A percentile compares a stretch with the other conserved stretches of the same genome.
phyloP scores from a whole-genome alignment of 1,284 basidiomycete genomes.

The Ganoderma meredithae region DNA sequence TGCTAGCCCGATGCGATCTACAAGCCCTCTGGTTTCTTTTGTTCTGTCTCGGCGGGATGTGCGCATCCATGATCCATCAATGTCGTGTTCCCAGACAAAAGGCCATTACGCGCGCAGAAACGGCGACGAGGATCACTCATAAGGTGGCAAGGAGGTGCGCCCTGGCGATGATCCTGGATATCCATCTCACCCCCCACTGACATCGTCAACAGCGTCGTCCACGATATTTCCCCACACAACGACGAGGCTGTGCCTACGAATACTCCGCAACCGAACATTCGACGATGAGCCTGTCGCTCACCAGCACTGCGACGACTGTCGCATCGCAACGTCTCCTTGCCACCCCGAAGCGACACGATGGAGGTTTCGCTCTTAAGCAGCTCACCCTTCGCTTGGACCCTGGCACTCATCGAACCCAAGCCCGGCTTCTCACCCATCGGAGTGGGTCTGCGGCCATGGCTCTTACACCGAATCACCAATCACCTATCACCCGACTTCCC shows the following conservation, averaged over 20 bases:
- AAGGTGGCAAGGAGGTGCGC: conserved; percentile 18
- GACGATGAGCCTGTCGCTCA: conserved; percentile 10
- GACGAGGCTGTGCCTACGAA: conserved; percentile 8
- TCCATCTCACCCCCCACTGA: conserved; percentile 4
- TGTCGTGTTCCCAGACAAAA: conserved; percentile 26
- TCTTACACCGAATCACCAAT: conserved; percentile 6
- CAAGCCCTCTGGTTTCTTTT: conserved; percentile 25
- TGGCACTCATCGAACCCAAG: background rate
- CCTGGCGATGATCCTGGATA: conserved; percentile 17
- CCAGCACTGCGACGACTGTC: conserved; percentile 16
- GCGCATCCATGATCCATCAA: conserved; percentile 29
- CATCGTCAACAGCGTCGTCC: conserved; percentile 5
- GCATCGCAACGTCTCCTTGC: conserved; percentile 29
- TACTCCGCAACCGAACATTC: conserved; percentile 6
- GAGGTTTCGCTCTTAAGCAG: conserved; percentile 19
- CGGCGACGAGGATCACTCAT: conserved; percentile 21
- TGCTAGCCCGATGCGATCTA: conserved; percentile 26
- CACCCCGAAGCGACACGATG: conserved; percentile 15
- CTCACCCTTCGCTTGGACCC: conserved; percentile 25
- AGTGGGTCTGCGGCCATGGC: conserved; percentile 12
- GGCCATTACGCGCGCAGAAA: conserved; percentile 20
- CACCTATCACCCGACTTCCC: conserved; percentile 45
- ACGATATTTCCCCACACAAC: conserved; percentile 3
- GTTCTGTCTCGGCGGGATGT: conserved; percentile 20
- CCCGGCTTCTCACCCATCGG: background rate